These are phyloP conservation scores for Serendipita sp. DNA, from an alignment of 768 basidiomycete species.

Conservation along the genomic window DNA sequence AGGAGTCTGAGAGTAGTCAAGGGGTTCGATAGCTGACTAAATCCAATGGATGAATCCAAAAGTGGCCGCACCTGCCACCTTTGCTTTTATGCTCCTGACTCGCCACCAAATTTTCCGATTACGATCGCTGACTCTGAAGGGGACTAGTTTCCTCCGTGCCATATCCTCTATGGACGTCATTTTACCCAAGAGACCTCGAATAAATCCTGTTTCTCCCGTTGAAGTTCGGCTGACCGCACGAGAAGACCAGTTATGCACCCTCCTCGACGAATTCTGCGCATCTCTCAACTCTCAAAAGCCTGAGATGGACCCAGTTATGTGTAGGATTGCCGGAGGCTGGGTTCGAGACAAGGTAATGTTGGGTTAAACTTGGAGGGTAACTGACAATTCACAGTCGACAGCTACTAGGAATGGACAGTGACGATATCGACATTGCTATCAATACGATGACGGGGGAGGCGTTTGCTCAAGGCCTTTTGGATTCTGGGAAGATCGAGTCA, in stretches of 20 bases:
- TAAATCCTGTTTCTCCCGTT: background rate
- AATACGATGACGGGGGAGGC: slow-evolving; percentile 76
- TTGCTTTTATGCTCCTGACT: background rate
- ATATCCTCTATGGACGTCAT: background rate
- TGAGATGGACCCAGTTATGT: slow-evolving; percentile 35
- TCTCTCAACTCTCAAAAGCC: slow-evolving; percentile 37
- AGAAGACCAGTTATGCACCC: slow-evolving; percentile 53
- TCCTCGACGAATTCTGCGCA: slow-evolving; percentile 64
- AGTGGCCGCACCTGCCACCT: background rate
- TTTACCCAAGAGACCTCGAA: background rate
- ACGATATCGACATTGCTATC: slow-evolving; percentile 90
- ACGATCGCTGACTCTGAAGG: background rate
- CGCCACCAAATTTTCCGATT: background rate
- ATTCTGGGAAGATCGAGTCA: slow-evolving; percentile 31
- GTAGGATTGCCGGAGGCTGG: slow-evolving; percentile 96
- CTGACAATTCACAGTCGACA: slow-evolving; percentile 17
- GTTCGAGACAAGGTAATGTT: slow-evolving; percentile 83
- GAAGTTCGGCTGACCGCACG: slow-evolving; percentile 44
- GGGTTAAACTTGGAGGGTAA: background rate
- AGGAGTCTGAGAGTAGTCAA: too few relatives aligned
- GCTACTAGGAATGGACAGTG: slow-evolving; percentile 67
- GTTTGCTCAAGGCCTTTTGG: slow-evolving; percentile 67
- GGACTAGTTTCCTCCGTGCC: too few relatives aligned
- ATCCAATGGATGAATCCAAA: too few relatives aligned
- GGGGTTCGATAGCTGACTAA: too few relatives aligned